phyloP scores from a whole-genome alignment of 2,329 filamentous ascomycete genomes.

The Arthrocladium fulminans region DNA sequence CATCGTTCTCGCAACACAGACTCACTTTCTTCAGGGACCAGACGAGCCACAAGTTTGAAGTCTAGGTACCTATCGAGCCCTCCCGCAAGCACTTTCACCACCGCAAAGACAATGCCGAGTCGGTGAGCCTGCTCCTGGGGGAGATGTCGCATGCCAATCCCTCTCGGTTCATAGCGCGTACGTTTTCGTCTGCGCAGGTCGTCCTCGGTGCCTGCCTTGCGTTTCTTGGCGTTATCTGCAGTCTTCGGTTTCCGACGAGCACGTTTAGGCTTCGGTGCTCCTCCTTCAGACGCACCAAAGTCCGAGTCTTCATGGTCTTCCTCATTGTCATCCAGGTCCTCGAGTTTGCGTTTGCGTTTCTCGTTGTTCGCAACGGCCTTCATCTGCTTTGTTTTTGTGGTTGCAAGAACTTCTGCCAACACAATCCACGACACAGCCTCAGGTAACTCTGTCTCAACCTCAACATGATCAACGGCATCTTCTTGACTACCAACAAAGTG shows the following conservation, averaged over 20 bases:
- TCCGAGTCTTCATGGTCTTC: background rate
- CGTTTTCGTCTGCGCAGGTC: constrained; percentile 5
- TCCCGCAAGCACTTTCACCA: constrained; percentile 37
- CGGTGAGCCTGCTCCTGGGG: constrained; percentile 9
- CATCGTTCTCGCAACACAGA: constrained; percentile 33
- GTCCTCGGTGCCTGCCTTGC: constrained; percentile 9
- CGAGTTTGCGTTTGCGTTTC: background rate
- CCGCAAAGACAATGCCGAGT: constrained; percentile 30
- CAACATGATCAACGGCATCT: background rate
- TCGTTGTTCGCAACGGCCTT: constrained; percentile 1
- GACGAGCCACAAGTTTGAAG: constrained; percentile 35
- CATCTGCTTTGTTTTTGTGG: constrained; percentile 9
- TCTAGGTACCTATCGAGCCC: constrained; percentile 37
- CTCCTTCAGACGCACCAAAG: background rate
- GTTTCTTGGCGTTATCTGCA: constrained; percentile 7
- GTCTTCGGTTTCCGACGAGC: background rate
- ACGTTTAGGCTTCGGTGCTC: background rate
- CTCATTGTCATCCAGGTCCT: constrained; percentile 2
- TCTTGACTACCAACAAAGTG: constrained; percentile 12
- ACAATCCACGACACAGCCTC: constrained; percentile 12
- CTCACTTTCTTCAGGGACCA: constrained; percentile 34
- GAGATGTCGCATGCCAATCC: constrained; percentile 5
- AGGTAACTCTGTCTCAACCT: constrained; percentile 12
- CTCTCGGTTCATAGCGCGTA: background rate
- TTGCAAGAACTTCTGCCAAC: constrained; percentile 9